Conservation (phyloP, 2,329 filamentous ascomycete genomes). For the Fusarium tjaetaba region DNA sequence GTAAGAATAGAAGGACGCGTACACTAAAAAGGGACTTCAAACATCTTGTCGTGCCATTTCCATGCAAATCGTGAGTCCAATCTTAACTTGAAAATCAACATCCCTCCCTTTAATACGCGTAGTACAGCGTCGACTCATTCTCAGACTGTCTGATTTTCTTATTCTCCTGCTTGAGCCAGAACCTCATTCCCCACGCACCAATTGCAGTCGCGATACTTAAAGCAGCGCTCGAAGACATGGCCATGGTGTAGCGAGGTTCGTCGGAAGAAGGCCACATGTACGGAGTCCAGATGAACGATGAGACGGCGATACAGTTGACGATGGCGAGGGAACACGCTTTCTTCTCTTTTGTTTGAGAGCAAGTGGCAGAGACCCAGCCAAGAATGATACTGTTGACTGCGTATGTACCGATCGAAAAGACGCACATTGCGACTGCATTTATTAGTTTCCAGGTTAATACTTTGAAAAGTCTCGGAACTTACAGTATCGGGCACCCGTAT, state of each 20-base stretch:
- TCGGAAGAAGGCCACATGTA: slow-evolving; percentile 28
- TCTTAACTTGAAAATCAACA: no score
- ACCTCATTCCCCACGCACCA: slow-evolving; percentile 51
- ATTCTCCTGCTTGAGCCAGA: slow-evolving; percentile 49
- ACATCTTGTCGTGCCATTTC: no score
- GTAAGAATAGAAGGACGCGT: no score
- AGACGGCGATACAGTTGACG: slow-evolving; percentile 36
- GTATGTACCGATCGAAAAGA: slow-evolving; percentile 52
- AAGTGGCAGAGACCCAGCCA: slow-evolving; percentile 53
- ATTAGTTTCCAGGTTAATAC: no score
- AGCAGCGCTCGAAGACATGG: slow-evolving; percentile 32
- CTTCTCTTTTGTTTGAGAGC: slow-evolving; percentile 59
- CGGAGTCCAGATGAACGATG: slow-evolving; percentile 23
- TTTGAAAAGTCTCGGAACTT: background rate
- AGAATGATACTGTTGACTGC: slow-evolving; percentile 57
- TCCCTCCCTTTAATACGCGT: slow-evolving; percentile 47
- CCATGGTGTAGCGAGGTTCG: slow-evolving; percentile 24
- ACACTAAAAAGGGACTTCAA: no score
- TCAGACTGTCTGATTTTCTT: slow-evolving; percentile 44
- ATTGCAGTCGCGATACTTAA: slow-evolving; percentile 48
- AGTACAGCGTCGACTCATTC: slow-evolving; percentile 40
- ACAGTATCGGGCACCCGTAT: slow-evolving; percentile 31
- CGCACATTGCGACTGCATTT: slow-evolving; percentile 44
- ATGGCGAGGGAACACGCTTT: slow-evolving; percentile 42
- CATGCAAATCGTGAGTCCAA: no score